phyloP scores from a whole-genome alignment of 1,284 basidiomycete genomes.

The Melampsora medusae region DNA sequence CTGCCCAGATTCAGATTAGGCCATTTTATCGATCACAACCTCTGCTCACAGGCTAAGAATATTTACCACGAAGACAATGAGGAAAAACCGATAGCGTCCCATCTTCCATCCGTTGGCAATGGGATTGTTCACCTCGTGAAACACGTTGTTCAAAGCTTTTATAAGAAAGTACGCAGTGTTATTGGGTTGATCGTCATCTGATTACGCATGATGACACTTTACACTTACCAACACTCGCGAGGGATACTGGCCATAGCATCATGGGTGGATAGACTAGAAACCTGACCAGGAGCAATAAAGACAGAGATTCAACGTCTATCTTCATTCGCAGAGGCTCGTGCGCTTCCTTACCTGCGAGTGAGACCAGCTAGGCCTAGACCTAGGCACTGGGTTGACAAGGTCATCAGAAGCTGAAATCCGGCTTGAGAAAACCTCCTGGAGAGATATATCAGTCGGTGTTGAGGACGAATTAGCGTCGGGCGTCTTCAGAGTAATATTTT shows the following conservation, averaged over 20 bases:
- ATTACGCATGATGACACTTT: conserved; percentile 38
- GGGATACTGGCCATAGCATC: conserved; percentile 57
- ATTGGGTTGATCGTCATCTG: conserved; percentile 46
- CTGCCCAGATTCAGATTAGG: not conserved
- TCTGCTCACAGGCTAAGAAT: not conserved
- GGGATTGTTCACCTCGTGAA: conserved; percentile 24
- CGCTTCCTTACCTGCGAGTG: conserved; percentile 51
- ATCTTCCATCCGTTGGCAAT: conserved; percentile 35
- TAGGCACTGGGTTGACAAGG: conserved; percentile 59
- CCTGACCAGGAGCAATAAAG: conserved; percentile 19
- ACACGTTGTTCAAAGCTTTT: conserved; percentile 38
- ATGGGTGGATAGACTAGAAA: conserved; percentile 58
- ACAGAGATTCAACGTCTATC: not conserved
- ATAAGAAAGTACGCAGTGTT: conserved; percentile 14
- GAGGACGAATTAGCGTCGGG: not conserved
- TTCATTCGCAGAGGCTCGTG: not conserved
- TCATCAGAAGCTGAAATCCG: conserved; percentile 49
- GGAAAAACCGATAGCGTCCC: conserved; percentile 34
- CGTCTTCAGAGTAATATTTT: too few species aligned
- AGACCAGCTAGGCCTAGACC: conserved; percentile 61
- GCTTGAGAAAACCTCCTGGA: conserved; percentile 17
- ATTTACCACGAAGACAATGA: conserved; percentile 29
- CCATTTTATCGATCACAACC: too few species aligned
- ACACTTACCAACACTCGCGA: conserved; percentile 57
- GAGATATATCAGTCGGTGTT: not conserved